phyloP scores from a whole-genome alignment of 768 basidiomycete species.

The Nevesoporus exiguus region DNA sequence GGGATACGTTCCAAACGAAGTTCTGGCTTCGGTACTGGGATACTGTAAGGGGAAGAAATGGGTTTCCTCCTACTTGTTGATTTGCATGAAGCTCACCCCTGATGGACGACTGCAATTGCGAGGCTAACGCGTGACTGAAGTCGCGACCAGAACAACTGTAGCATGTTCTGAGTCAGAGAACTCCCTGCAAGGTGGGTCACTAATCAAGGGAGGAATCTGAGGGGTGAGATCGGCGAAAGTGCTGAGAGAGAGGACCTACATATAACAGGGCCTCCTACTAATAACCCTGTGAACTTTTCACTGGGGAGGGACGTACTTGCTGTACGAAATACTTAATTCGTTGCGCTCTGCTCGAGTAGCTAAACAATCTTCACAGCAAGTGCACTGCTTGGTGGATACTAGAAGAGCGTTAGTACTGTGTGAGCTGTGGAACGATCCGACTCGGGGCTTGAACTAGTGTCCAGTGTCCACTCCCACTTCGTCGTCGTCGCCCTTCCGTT shows the following conservation, averaged over 20 bases:
- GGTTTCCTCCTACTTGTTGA: background rate
- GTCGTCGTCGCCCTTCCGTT: background rate
- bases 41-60: background rate
- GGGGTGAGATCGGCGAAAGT: background rate
- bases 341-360: background rate
- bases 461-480: background rate
- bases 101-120: background rate
- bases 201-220: background rate
- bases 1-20: constrained; percentile 9
- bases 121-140: background rate
- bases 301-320: background rate
- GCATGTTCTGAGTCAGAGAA: background rate
- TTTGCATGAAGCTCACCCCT: background rate
- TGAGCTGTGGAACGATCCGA: background rate
- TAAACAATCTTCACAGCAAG: constrained; percentile 3
- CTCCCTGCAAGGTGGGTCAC: background rate
- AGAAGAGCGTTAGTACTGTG: background rate
- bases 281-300: background rate
- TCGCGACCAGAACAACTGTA: background rate
- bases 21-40: background rate
- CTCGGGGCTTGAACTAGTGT: background rate
- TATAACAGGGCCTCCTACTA: background rate
- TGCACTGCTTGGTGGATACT: background rate
- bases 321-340: background rate
- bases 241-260: background rate